phyloP scores from a whole-genome alignment of 2,329 filamentous ascomycete genomes.

The Ophiosphaerella korrae region DNA sequence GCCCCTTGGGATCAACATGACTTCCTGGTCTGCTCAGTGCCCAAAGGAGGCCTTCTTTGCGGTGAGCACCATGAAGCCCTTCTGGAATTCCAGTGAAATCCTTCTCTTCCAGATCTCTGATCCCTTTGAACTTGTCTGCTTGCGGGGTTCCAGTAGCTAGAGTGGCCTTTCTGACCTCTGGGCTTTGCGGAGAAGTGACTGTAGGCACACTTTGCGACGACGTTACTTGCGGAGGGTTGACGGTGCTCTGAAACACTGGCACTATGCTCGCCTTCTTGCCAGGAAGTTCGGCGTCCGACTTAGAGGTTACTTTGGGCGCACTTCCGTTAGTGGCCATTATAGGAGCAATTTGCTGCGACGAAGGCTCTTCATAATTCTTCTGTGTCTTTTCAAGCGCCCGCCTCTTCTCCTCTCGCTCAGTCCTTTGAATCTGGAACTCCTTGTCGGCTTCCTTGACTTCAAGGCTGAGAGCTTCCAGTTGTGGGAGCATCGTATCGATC shows the following conservation, averaged over 20 bases:
- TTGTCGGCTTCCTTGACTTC: slow-evolving; percentile 96
- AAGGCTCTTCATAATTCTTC: slow-evolving; percentile 47
- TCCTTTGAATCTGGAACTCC: slow-evolving; percentile 91
- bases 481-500: slow-evolving; percentile 83
- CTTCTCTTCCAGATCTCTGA: slow-evolving; percentile 89
- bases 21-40: slow-evolving; percentile 89
- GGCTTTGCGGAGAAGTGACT: slow-evolving; percentile 33
- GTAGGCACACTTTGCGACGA: slow-evolving; percentile 33
- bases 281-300: slow-evolving; percentile 32
- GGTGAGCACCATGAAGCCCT: slow-evolving; percentile 65
- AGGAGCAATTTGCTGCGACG: slow-evolving; percentile 25
- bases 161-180: slow-evolving; percentile 31
- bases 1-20: slow-evolving; percentile 90
- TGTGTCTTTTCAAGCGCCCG: slow-evolving; percentile 87
- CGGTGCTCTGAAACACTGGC: slow-evolving; percentile 42
- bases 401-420: slow-evolving; percentile 95
- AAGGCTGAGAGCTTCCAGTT: slow-evolving; percentile 82
- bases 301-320: slow-evolving; percentile 23
- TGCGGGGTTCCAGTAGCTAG: slow-evolving; percentile 41
- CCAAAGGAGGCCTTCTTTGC: slow-evolving; percentile 95
- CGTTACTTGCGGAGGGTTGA: slow-evolving; percentile 34
- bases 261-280: slow-evolving; percentile 40
- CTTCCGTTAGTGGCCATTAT: slow-evolving; percentile 31
- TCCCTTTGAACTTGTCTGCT: slow-evolving; percentile 78
- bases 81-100: slow-evolving; percentile 56